Conservation (phyloP, 192 early-diverging fungal genomes). For the Umbelopsis ramanniana region DNA sequence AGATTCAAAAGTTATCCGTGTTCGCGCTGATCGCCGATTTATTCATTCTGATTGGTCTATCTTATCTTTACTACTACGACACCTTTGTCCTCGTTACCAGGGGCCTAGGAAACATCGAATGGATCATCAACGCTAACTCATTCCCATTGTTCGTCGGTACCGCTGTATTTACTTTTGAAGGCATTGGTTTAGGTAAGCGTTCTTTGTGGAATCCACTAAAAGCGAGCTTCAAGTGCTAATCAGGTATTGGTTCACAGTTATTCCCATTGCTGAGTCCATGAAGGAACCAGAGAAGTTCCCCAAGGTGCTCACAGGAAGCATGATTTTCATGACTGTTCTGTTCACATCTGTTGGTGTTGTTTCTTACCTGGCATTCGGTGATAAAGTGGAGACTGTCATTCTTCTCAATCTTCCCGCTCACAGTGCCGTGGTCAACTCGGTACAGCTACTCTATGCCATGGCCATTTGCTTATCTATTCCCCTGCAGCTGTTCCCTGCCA, state of each 20-base stretch:
- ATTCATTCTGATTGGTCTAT: slow-evolving; percentile 89
- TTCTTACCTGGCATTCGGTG: slow-evolving; percentile 81
- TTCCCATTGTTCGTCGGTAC: slow-evolving; percentile 94
- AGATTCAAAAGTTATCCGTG: slow-evolving; percentile 87
- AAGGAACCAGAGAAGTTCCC: slow-evolving; percentile 81
- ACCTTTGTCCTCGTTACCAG: slow-evolving; percentile 62
- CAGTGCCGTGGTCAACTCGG: slow-evolving; percentile 54
- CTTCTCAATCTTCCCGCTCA: slow-evolving; percentile 80
- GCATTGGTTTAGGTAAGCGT: slow-evolving; percentile 70
- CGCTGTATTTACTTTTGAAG: slow-evolving; percentile 90
- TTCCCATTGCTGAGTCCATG: slow-evolving; percentile 80
- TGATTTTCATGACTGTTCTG: slow-evolving; percentile 68
- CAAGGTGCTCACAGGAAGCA: slow-evolving; percentile 68
- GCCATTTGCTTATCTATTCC: slow-evolving; percentile 91
- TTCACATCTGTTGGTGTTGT: slow-evolving; percentile 78
- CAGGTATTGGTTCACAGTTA: slow-evolving; percentile 45
- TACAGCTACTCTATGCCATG: slow-evolving; percentile 83
- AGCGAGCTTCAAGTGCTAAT: slow-evolving; percentile 20
- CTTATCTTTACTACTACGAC: slow-evolving; percentile 86
- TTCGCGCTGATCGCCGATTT: slow-evolving; percentile 89
- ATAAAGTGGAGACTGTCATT: slow-evolving; percentile 81
- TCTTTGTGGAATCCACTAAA: not conserved
- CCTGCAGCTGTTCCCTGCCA: slow-evolving; percentile 83
- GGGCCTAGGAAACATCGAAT: slow-evolving; percentile 73
- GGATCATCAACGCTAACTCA: slow-evolving; percentile 75